A percentile compares a stretch with the other conserved stretches of the same genome.
Conservation (phyloP, 2,329 filamentous ascomycete genomes). For the Claviceps arundinis region DNA sequence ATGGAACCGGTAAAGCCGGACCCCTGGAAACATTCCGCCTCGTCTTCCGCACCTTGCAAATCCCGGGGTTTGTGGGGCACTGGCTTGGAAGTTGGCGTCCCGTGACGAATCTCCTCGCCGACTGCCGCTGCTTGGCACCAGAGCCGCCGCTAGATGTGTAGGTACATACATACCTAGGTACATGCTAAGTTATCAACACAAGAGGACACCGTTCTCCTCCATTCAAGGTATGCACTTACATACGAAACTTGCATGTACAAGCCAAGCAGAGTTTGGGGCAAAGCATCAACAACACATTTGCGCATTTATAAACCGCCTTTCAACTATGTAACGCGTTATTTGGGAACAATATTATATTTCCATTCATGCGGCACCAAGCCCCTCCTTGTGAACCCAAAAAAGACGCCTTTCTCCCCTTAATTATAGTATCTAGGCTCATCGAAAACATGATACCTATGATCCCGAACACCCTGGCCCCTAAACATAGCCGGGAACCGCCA, state of each 20-base stretch:
- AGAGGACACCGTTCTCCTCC: too few species aligned
- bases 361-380: not conserved
- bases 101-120: slow-evolving; percentile 2
- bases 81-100: not conserved
- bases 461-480: slow-evolving; percentile 71
- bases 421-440: slow-evolving; percentile 69
- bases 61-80: slow-evolving; percentile 4
- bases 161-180: too few species aligned
- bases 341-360: too few species aligned
- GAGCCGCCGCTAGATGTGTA: not conserved
- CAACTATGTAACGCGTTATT: too few species aligned
- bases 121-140: not conserved
- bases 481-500: slow-evolving; percentile 78
- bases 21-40: slow-evolving; percentile 6
- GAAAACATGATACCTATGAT: slow-evolving; percentile 91
- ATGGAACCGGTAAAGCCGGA: not conserved
- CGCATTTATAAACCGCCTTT: too few species aligned
- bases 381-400: not conserved
- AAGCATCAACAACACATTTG: too few species aligned
- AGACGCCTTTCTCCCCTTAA: slow-evolving; percentile 8
- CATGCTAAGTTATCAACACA: too few species aligned
- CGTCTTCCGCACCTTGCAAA: slow-evolving; percentile 3
- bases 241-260: too few species aligned
- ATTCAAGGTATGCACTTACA: too few species aligned
- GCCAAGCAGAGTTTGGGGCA: too few species aligned